phyloP scores from a whole-genome alignment of 768 basidiomycete species.

The Xerocomellus chrysenteron region DNA sequence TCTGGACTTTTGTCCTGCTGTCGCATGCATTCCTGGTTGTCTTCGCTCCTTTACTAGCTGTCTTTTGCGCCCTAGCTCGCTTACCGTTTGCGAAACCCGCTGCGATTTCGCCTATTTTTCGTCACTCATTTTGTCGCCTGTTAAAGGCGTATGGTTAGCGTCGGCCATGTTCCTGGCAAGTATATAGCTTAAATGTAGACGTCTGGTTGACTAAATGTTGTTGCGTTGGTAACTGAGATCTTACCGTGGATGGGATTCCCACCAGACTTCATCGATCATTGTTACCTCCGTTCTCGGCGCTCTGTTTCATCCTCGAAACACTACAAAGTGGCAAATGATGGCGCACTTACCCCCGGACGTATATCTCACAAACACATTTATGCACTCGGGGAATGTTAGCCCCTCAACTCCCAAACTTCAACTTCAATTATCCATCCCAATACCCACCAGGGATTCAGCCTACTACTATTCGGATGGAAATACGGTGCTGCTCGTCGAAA shows the following conservation, averaged over 20 bases:
- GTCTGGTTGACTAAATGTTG: background rate
- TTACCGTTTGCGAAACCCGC: constrained; percentile 11
- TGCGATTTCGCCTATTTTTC: constrained; percentile 5
- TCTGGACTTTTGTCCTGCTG: constrained; percentile 9
- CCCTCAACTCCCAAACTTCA: constrained; percentile 36
- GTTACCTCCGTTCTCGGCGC: constrained; percentile 2
- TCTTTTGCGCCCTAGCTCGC: constrained; percentile 13
- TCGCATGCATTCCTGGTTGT: constrained; percentile 25
- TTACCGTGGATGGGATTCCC: constrained; percentile 24
- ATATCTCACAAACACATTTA: constrained; percentile 32
- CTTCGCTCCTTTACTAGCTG: constrained; percentile 24
- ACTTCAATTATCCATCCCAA: constrained; percentile 32
- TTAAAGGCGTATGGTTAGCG: background rate
- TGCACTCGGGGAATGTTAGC: constrained; percentile 33
- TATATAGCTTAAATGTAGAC: constrained; percentile 15
- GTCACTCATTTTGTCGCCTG: background rate
- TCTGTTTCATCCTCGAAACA: constrained; percentile 16
- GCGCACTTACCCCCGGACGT: constrained; percentile 32
- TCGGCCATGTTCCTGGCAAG: background rate
- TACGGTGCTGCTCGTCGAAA: constrained; percentile 44
- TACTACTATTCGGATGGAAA: constrained; percentile 43
- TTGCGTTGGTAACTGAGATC: background rate
- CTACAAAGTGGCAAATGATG: constrained; percentile 19
- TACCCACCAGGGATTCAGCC: constrained; percentile 36
- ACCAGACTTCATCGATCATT: constrained; percentile 7